phyloP scores from a whole-genome alignment of 169 alveolate species.

The Eimeria praecox region DNA sequence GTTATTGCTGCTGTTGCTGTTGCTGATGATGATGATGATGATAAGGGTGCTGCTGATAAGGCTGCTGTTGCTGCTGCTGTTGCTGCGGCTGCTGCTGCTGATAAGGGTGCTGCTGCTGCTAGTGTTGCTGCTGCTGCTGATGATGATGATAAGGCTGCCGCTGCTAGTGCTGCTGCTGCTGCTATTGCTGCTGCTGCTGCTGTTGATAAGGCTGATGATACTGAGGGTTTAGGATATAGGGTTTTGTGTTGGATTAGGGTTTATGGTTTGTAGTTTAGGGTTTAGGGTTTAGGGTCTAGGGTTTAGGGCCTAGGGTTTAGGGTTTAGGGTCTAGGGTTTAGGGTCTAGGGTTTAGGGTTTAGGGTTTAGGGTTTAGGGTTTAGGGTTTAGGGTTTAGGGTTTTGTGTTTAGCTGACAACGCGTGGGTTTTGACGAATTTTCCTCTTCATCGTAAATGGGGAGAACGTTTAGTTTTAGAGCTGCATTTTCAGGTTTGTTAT shows the following conservation, averaged over 20 bases:
- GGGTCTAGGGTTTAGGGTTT: slow-evolving; percentile 2
- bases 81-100: no score
- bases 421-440: slow-evolving; percentile 61
- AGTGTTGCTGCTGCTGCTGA: not conserved
- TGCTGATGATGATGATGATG: not conserved
- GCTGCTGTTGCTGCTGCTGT: not conserved
- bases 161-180: no score
- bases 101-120: no score
- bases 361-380: slow-evolving; percentile 55
- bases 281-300: not conserved
- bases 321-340: not conserved
- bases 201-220: no score
- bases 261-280: not conserved
- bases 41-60: not conserved
- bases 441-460: slow-evolving; percentile 75
- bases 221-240: no score
- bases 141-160: no score
- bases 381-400: slow-evolving; percentile 39
- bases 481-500: slow-evolving; percentile 67
- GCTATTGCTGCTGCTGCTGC: no score
- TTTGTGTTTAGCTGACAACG: slow-evolving; percentile 69
- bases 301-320: slow-evolving; percentile 4
- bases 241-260: not conserved
- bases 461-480: slow-evolving; percentile 58
- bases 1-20: no score